Evolutionary conservation across 1,139 yeast species (phyloP).

Genomic region (Hyphopichia pseudoburtonii): DNA sequence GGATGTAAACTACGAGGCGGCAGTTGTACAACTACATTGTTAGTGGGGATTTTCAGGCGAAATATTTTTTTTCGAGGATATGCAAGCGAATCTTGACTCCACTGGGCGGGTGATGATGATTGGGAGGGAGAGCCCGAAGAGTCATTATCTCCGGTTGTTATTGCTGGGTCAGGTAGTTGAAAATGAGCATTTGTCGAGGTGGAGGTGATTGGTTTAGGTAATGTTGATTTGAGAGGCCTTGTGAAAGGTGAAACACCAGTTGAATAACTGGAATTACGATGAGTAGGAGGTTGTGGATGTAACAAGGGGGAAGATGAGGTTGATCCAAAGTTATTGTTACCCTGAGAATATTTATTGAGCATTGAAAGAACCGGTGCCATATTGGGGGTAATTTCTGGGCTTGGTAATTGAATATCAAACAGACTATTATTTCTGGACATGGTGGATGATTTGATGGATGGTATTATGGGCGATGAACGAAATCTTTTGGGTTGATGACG

Average conservation of each 20-base stretch:
- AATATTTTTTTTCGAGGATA: slow-evolving; percentile 29
- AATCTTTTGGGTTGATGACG: not conserved
- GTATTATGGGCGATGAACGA: not conserved
- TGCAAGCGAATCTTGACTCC: slow-evolving; percentile 5
- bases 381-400: slow-evolving; percentile 47
- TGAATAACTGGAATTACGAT: slow-evolving; percentile 14
- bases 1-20: slow-evolving; percentile 7
- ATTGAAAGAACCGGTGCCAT: slow-evolving; percentile 37
- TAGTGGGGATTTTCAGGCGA: slow-evolving; percentile 24
- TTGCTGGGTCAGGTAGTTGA: slow-evolving; percentile 44
- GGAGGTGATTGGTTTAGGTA: slow-evolving; percentile 4
- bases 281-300: slow-evolving; percentile 3
- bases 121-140: not conserved
- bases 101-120: not conserved
- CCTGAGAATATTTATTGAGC: slow-evolving; percentile 22
- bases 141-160: slow-evolving; percentile 10
- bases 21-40: slow-evolving; percentile 14
- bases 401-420: slow-evolving; percentile 43
- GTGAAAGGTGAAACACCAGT: slow-evolving; percentile 26
- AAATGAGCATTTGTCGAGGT: slow-evolving; percentile 17
- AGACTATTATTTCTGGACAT: not conserved
- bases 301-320: slow-evolving; percentile 13
- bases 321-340: slow-evolving; percentile 3
- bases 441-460: not conserved
- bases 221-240: slow-evolving; percentile 18